Evolutionary conservation across 192 early-diverging fungal genomes (phyloP).

Genomic region (Coemansia sp.): DNA sequence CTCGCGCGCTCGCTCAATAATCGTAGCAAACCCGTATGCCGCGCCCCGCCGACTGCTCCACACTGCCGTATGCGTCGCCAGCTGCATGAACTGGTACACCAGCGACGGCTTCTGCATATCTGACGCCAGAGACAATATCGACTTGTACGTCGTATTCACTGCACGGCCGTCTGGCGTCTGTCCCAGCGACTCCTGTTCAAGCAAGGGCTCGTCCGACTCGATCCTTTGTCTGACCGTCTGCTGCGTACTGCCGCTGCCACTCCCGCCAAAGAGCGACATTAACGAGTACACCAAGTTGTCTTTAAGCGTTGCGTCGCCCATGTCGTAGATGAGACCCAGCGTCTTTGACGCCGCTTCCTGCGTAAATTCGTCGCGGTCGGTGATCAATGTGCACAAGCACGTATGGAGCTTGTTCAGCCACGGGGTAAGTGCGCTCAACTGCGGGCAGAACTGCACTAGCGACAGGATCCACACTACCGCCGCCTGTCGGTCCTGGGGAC

Average conservation of each 20-base stretch:
- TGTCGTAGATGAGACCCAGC: conserved; percentile 34
- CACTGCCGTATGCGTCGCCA: conserved; percentile 88
- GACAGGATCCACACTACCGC: conserved; percentile 39
- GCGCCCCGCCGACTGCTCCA: conserved; percentile 89
- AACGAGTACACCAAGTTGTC: conserved; percentile 43
- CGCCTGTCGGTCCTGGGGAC: conserved; percentile 34
- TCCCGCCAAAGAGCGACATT: conserved; percentile 25
- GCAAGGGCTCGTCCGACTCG: conserved; percentile 31
- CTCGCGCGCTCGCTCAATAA: conserved; percentile 73
- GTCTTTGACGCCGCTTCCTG: conserved; percentile 39
- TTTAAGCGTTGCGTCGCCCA: conserved; percentile 26
- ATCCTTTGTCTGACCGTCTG: conserved; percentile 25
- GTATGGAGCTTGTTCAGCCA: conserved; percentile 68
- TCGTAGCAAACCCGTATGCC: conserved; percentile 79
- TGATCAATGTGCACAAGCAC: conserved; percentile 70
- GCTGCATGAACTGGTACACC: conserved; percentile 90
- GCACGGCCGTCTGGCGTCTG: conserved; percentile 32
- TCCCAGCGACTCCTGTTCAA: conserved; percentile 30
- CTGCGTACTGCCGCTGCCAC: conserved; percentile 8
- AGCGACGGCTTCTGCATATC: conserved; percentile 94
- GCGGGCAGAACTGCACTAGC: conserved; percentile 34
- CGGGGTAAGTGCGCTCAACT: conserved; percentile 18
- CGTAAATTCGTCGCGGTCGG: conserved; percentile 71
- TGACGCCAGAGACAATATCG: conserved; percentile 81
- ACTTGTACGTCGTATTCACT: conserved; percentile 66